phyloP scores from a whole-genome alignment of 2,329 filamentous ascomycete genomes.

The Xylaria sp. region DNA sequence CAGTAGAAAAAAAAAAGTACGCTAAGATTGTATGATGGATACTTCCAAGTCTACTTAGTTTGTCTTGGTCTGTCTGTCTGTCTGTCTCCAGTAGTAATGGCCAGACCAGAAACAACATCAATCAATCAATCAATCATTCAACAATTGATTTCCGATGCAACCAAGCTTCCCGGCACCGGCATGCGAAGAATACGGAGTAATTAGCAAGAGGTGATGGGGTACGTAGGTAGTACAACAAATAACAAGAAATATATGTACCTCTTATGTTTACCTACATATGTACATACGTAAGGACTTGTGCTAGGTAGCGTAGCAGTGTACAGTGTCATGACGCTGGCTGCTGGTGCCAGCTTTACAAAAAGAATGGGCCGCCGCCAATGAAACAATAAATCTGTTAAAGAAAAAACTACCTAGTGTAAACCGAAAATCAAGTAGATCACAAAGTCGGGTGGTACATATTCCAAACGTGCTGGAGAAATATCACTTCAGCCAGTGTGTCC shows the following conservation, averaged over 20 bases:
- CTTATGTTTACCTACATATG: background rate
- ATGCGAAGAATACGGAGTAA: constrained; percentile 30
- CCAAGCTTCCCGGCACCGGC: constrained; percentile 4
- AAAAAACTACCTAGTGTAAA: background rate
- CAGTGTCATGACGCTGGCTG: background rate
- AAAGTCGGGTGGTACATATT: background rate
- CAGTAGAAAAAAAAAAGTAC: background rate
- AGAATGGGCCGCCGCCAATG: background rate
- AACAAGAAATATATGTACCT: background rate
- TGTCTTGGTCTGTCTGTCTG: background rate
- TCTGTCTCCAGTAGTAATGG: background rate
- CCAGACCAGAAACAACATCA: background rate
- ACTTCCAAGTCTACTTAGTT: background rate
- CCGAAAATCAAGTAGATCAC: too few species aligned
- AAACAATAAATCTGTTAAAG: background rate
- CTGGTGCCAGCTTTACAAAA: constrained; percentile 6
- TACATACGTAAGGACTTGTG: background rate
- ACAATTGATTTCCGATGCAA: constrained; percentile 19
- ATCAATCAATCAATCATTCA: constrained; percentile 5
- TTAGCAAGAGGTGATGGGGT: background rate
- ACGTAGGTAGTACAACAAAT: background rate
- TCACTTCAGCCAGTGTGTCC: constrained; percentile 9
- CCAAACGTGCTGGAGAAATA: background rate
- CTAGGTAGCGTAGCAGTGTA: background rate
- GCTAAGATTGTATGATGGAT: constrained; percentile 15